Conservation (phyloP, 1,139 yeast genomes). For the Suhomyces bokatorum region DNA sequence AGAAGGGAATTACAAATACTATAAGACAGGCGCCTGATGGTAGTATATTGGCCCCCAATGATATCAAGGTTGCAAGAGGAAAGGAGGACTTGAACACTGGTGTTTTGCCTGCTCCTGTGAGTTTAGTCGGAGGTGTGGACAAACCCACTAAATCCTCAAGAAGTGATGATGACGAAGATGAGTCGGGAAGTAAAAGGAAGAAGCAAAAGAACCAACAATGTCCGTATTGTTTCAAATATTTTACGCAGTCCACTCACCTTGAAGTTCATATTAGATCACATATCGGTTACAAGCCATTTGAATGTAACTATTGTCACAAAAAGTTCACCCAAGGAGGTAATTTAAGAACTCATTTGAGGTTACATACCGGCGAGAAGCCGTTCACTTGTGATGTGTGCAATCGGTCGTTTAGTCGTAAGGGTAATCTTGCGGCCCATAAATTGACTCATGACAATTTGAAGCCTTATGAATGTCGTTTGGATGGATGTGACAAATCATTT, state of each 20-base stretch:
- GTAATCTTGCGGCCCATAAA: slow-evolving; percentile 83
- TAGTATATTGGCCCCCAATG: slow-evolving; percentile 38
- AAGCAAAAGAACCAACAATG: slow-evolving; percentile 62
- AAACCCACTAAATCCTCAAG: slow-evolving; percentile 45
- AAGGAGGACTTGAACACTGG: slow-evolving; percentile 27
- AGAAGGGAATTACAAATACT: slow-evolving; percentile 63
- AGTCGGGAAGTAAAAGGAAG: slow-evolving; percentile 31
- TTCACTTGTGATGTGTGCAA: slow-evolving; percentile 73
- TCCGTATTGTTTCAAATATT: slow-evolving; percentile 65
- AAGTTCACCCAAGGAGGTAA: slow-evolving; percentile 92
- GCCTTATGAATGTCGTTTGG: slow-evolving; percentile 80
- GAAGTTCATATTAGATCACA: slow-evolving; percentile 80
- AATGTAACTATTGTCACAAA: slow-evolving; percentile 77
- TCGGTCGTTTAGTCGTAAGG: slow-evolving; percentile 80
- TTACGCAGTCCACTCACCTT: slow-evolving; percentile 74
- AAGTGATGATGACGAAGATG: slow-evolving; percentile 21
- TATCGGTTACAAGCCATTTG: slow-evolving; percentile 76
- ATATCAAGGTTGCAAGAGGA: slow-evolving; percentile 18
- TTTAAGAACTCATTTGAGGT: slow-evolving; percentile 78
- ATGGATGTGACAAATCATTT: slow-evolving; percentile 79
- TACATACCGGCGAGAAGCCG: slow-evolving; percentile 93
- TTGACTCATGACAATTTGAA: slow-evolving; percentile 77
- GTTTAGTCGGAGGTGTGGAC: slow-evolving; percentile 81
- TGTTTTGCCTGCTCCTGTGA: slow-evolving; percentile 60
- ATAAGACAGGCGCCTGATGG: slow-evolving; percentile 69